phyloP scores from a whole-genome alignment of 768 basidiomycete species.

The Rossbeevera mucosa region DNA sequence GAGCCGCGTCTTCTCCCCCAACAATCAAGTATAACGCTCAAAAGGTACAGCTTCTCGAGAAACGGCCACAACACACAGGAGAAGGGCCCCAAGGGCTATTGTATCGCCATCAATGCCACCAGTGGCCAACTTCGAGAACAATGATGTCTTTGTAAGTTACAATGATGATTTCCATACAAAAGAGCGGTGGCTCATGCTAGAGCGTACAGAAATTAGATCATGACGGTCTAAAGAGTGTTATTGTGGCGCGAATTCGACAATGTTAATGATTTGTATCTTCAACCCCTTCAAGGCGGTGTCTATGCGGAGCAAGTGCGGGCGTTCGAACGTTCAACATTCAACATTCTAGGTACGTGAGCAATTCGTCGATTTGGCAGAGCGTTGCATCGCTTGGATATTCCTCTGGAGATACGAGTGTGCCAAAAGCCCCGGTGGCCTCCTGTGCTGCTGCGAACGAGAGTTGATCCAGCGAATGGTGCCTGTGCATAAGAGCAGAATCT shows the following conservation, averaged over 20 bases:
- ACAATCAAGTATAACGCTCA: not conserved
- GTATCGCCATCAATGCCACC: slow-evolving; percentile 5
- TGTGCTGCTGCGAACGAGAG: slow-evolving; percentile 7
- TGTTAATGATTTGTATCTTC: not conserved
- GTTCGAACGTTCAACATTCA: slow-evolving; percentile 6
- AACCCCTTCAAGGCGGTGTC: not conserved
- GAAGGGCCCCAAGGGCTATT: slow-evolving; percentile 1
- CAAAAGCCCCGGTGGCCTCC: not conserved
- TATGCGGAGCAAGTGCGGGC: slow-evolving; percentile 1
- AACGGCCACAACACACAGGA: slow-evolving; percentile 7
- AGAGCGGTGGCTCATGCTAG: not conserved
- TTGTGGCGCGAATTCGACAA: not conserved
- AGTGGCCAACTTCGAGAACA: not conserved
- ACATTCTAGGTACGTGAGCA: slow-evolving; percentile 18
- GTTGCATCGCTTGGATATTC: not conserved
- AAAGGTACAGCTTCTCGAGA: slow-evolving; percentile 9
- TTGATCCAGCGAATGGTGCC: slow-evolving; percentile 20
- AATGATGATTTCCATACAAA: slow-evolving; percentile 9
- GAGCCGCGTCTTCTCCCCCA: not conserved
- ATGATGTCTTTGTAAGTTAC: slow-evolving; percentile 7
- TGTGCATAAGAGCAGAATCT: slow-evolving; percentile 23
- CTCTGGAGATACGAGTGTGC: not conserved
- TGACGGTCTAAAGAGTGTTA: not conserved
- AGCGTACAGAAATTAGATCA: not conserved
- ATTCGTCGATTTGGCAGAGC: slow-evolving; percentile 20